Percentiles rank a stretch among this genome's conserved stretches.
These are phyloP conservation scores for Ceratopteris richardii DNA, from an alignment of 75 land plant species.

Conservation along the genomic window DNA sequence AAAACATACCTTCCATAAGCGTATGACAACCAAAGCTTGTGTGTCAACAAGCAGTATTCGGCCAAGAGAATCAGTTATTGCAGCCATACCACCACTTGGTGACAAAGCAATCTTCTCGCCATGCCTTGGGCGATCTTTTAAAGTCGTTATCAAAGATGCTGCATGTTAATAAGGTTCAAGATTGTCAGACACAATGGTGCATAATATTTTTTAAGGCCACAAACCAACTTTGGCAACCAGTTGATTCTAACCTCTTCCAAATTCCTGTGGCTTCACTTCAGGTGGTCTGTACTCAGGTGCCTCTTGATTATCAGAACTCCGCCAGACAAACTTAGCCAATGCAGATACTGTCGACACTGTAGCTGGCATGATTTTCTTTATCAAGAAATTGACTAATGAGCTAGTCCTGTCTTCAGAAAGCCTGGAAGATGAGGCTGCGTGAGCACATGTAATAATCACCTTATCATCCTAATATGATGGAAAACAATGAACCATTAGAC, in stretches of 20 bases:
- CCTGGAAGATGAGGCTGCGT: constrained; percentile 20
- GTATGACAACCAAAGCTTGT: constrained; percentile 87
- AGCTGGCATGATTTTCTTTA: constrained; percentile 85
- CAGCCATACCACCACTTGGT: constrained; percentile 90
- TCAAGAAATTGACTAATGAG: constrained; percentile 65
- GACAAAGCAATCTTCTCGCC: constrained; percentile 79
- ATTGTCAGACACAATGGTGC: not conserved
- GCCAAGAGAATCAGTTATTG: constrained; percentile 96
- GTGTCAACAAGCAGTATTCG: constrained; percentile 83
- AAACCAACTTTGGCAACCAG: too few species aligned
- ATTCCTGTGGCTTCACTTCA: constrained; percentile 8
- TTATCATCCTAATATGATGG: not conserved
- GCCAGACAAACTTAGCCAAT: constrained; percentile 69
- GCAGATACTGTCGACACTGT: constrained; percentile 74
- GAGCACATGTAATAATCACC: too few species aligned
- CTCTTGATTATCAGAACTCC: constrained; percentile 54
- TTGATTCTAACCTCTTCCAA: constrained; percentile 7
- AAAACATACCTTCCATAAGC: constrained; percentile 79
- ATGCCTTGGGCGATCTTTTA: constrained; percentile 77
- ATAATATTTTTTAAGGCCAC: too few species aligned
- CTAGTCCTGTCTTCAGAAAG: constrained; percentile 76
- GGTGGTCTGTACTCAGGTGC: constrained; percentile 30
- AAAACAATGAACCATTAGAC: not conserved
- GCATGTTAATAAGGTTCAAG: constrained; percentile 14
- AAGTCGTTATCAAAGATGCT: constrained; percentile 82